Evolutionary conservation across 2,329 filamentous ascomycete species (phyloP).

Genomic region (Nemania sp.): DNA sequence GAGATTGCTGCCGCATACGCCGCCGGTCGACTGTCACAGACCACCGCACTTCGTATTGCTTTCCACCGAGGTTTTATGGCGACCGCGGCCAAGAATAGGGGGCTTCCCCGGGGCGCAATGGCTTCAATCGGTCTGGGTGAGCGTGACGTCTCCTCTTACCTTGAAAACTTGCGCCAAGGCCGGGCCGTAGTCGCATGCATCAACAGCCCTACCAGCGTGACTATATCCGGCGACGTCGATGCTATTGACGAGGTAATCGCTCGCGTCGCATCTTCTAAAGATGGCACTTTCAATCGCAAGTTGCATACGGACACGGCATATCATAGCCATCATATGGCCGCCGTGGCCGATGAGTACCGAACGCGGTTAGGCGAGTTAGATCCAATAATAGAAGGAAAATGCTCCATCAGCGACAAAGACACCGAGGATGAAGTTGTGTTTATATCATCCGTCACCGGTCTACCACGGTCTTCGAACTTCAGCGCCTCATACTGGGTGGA

Average conservation of each 20-base stretch:
- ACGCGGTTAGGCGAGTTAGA: background rate
- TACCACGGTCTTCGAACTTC: background rate
- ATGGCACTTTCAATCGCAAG: conserved; percentile 3
- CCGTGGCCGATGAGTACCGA: conserved; percentile 9
- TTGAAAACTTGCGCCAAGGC: background rate
- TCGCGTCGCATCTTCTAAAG: background rate
- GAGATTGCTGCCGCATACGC: conserved; percentile 18
- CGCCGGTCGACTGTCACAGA: background rate
- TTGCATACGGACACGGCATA: conserved; percentile 18
- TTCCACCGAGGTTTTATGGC: conserved; percentile 17
- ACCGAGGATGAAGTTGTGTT: background rate
- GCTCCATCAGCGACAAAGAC: too few relatives aligned
- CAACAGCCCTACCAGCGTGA: conserved; percentile 6
- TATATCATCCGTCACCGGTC: conserved; percentile 11
- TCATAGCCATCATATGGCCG: conserved; percentile 18
- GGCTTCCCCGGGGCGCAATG: background rate
- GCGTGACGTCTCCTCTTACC: background rate
- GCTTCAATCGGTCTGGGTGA: background rate
- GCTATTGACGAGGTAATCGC: conserved; percentile 7
- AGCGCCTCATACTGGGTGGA: conserved; percentile 7
- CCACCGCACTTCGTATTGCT: conserved; percentile 1
- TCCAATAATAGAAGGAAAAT: background rate
- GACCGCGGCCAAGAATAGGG: background rate
- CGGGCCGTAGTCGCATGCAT: background rate
- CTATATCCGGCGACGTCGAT: conserved; percentile 15